A percentile compares a stretch with the other conserved stretches of the same genome.
phyloP scores from a whole-genome alignment of 768 basidiomycete species.

The Lactifluus volemus region DNA sequence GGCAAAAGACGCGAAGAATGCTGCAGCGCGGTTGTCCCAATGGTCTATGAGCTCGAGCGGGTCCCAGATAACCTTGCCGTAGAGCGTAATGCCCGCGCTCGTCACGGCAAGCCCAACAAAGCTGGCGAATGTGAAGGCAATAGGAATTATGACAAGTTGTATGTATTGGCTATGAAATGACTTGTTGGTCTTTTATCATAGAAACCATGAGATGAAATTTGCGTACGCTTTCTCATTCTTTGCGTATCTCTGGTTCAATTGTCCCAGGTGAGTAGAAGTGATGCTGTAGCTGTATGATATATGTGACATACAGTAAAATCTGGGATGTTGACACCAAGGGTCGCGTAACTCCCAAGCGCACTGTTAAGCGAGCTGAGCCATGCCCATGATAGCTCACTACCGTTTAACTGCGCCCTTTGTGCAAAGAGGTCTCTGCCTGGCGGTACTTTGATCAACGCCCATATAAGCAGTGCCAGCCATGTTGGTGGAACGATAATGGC shows the following conservation, averaged over 20 bases:
- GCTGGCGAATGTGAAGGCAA: slow-evolving; percentile 65
- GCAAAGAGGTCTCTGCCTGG: slow-evolving; percentile 50
- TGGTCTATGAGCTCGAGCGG: slow-evolving; percentile 64
- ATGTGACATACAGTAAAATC: slow-evolving; percentile 56
- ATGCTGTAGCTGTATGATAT: background rate
- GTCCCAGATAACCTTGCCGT: slow-evolving; percentile 63
- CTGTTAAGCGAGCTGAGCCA: slow-evolving; percentile 75
- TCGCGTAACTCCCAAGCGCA: slow-evolving; percentile 65
- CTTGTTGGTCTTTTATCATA: background rate
- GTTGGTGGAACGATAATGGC: slow-evolving; percentile 36
- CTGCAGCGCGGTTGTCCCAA: slow-evolving; percentile 80
- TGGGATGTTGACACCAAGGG: slow-evolving; percentile 71
- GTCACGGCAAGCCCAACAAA: slow-evolving; percentile 81
- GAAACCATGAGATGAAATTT: background rate
- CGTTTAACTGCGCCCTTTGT: slow-evolving; percentile 42
- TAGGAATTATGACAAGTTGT: slow-evolving; percentile 67
- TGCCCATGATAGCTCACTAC: slow-evolving; percentile 57
- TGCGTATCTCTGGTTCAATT: slow-evolving; percentile 53
- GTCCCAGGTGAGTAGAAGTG: background rate
- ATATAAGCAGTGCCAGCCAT: slow-evolving; percentile 27
- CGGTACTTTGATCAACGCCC: slow-evolving; percentile 54
- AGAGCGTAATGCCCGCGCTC: slow-evolving; percentile 61
- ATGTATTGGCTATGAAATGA: slow-evolving; percentile 48
- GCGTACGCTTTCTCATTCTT: slow-evolving; percentile 53
- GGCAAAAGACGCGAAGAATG: slow-evolving; percentile 74